Percentiles rank a stretch among this genome's conserved stretches.
Evolutionary conservation across 192 early-diverging fungal species (phyloP).

Genomic region (Polychytrium aggregatum): DNA sequence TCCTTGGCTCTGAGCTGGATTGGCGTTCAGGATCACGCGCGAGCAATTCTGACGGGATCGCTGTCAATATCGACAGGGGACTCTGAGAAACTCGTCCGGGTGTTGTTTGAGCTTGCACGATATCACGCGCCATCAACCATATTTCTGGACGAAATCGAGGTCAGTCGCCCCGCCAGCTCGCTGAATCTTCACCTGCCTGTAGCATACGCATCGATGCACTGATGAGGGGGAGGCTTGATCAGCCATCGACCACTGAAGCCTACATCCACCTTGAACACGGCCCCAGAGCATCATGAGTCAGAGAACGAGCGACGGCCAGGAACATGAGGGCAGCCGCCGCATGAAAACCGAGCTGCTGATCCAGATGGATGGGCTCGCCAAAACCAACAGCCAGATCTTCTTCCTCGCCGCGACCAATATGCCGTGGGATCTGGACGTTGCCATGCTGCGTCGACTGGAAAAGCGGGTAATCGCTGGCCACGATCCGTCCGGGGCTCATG

Average conservation of each 20-base stretch:
- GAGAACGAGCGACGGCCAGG: conserved; percentile 29
- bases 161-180: neutral
- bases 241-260: neutral
- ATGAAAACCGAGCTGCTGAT: conserved; percentile 56
- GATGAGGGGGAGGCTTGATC: too few relatives aligned
- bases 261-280: neutral
- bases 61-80: conserved; percentile 30
- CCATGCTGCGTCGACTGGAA: conserved; percentile 43
- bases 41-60: too few relatives aligned
- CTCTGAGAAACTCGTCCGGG: conserved; percentile 41
- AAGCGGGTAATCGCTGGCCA: conserved; percentile 32
- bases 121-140: conserved; percentile 44
- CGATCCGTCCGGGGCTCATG: neutral
- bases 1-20: too few relatives aligned
- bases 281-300: conserved; percentile 39
- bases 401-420: conserved; percentile 41
- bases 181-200: too few relatives aligned
- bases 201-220: too few relatives aligned
- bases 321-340: conserved; percentile 42
- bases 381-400: conserved; percentile 33
- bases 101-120: conserved; percentile 44
- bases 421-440: conserved; percentile 47
- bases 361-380: conserved; percentile 39
- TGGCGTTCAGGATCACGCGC: too few relatives aligned
- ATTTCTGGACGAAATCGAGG: conserved; percentile 47